These are phyloP conservation scores for Artemisia tridentata DNA, from an alignment of 129 eudicot genomes.

Conservation along the genomic window DNA sequence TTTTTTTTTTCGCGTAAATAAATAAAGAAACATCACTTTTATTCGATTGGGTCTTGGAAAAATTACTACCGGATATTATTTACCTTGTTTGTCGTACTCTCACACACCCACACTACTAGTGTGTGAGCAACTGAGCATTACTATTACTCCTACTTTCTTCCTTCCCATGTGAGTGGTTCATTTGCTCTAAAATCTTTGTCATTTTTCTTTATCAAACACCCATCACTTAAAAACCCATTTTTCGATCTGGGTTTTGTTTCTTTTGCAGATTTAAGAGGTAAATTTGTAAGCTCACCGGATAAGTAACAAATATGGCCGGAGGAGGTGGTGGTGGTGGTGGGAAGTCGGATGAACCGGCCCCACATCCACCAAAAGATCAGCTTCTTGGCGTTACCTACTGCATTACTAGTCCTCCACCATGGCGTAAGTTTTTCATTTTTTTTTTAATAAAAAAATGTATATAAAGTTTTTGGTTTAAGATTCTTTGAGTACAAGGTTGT, in stretches of 20 bases:
- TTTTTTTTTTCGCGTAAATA: no score
- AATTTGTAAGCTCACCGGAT: slow-evolving; percentile 20
- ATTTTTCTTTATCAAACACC: slow-evolving; percentile 8
- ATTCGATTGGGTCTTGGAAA: not conserved
- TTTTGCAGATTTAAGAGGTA: slow-evolving; percentile 37
- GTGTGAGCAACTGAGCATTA: slow-evolving; percentile 33
- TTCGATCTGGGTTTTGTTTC: slow-evolving; percentile 49
- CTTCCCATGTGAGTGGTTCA: slow-evolving; percentile 34
- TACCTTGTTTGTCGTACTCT: slow-evolving; percentile 23
- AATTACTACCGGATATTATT: slow-evolving; percentile 7
- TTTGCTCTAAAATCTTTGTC: slow-evolving; percentile 28
- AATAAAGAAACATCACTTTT: not conserved
- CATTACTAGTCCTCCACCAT: slow-evolving; percentile 93
- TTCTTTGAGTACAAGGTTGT: not conserved
- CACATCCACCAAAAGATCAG: slow-evolving; percentile 95
- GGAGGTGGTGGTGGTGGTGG: slow-evolving; percentile 57
- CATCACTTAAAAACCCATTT: slow-evolving; percentile 17
- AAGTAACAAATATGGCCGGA: slow-evolving; percentile 60
- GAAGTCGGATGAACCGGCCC: slow-evolving; percentile 75
- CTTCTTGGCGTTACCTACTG: slow-evolving; percentile 86
- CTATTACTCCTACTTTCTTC: not conserved
- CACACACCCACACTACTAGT: slow-evolving; percentile 28
- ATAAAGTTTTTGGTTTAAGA: slow-evolving; percentile 21
- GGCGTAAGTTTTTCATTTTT: slow-evolving; percentile 59
- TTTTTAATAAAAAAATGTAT: slow-evolving; percentile 1